Base-by-base conservation (phyloP, 345 rosid species). In the Tarenaya hassleriana region DNA sequence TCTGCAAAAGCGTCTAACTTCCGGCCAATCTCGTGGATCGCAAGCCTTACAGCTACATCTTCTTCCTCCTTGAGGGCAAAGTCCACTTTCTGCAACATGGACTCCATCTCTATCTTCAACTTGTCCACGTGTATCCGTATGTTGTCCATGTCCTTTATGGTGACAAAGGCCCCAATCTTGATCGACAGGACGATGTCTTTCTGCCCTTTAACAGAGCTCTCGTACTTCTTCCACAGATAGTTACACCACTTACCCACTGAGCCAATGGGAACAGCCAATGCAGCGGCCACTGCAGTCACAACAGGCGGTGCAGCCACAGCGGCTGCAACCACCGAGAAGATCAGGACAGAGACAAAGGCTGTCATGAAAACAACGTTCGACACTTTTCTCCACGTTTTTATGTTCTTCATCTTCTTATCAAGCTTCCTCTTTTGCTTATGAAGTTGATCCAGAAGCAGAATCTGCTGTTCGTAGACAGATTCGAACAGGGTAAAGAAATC, bases 241-340 rank as follows among this genome's bases (percentile, higher is more conserved):
- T 61, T 58, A 27, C 80, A 73, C 95, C 97, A 89, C 58, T 67
- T 83, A 0, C 97, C 87, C 8, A 69, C 66, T 0, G 79, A 32
- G 39, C 79, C 83, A 14, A 79, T 38, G 2, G 84, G 80, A 51
- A 69, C 75, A 0, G 75, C 45, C 35, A 86, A 17, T 0, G 80
- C 97, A 56, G 79, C 66, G 0, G 81, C 86, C 39, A 86, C 39
- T 15, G 80, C 88, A 29, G 69, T 64, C 8, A 74, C 35, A 7
- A 86, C 61, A 8, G 83, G 79, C 0, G 94, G 88, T 16, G 80
- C 83, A 4, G 75, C 70, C 60, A 83, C 40, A 4, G 91, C 82
- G 38, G 85, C 95, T 34, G 85, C 83, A 58, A 77, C 87, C 12
- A 90, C 94, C 0, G 94, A 82, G 56, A 86, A 67, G 39, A 86